phyloP scores from a whole-genome alignment of 352 stramenopile species.

The Phytopythium oedochilum region DNA sequence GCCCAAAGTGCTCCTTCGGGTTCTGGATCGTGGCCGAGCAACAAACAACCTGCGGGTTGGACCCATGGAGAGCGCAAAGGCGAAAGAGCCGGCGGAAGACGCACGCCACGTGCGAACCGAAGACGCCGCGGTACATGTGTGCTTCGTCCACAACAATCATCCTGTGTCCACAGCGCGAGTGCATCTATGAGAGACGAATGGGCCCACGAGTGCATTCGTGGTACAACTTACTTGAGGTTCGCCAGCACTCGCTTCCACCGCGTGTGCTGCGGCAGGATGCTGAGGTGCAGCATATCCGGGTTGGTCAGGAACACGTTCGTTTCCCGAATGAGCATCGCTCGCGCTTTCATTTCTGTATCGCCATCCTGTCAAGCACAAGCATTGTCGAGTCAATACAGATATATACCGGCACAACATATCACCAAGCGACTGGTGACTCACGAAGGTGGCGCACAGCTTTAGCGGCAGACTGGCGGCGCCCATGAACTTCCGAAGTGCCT shows the following conservation, averaged over 20 bases:
- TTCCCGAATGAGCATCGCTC: conserved; percentile 77
- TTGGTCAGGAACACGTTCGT: conserved; percentile 98
- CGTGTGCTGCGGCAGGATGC: conserved; percentile 92
- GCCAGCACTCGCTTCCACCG: conserved; percentile 87
- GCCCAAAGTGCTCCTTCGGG: conserved; percentile 88
- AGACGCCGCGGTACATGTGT: conserved; percentile 93
- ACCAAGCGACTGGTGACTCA: conserved; percentile 14
- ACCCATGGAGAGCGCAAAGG: conserved; percentile 79
- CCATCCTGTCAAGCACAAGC: conserved; percentile 74
- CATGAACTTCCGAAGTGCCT: conserved; percentile 80
- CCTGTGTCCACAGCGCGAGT: conserved; percentile 16
- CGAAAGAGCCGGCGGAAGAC: conserved; percentile 91
- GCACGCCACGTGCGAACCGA: conserved; percentile 78
- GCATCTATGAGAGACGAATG: too few relatives aligned
- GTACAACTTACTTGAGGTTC: conserved; percentile 78
- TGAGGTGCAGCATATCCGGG: conserved; percentile 97
- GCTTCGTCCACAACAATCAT: conserved; percentile 83
- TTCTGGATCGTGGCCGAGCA: conserved; percentile 97
- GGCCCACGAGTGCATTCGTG: too few relatives aligned
- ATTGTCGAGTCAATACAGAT: background rate
- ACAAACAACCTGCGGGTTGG: conserved; percentile 88
- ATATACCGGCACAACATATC: background rate
- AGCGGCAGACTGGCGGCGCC: conserved; percentile 36
- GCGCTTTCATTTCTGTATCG: conserved; percentile 90
- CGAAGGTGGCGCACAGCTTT: conserved; percentile 62